Percentiles rank a stretch among this genome's conserved stretches.
phyloP scores from a whole-genome alignment of 129 eudicot species.

The Lonicera japonica region DNA sequence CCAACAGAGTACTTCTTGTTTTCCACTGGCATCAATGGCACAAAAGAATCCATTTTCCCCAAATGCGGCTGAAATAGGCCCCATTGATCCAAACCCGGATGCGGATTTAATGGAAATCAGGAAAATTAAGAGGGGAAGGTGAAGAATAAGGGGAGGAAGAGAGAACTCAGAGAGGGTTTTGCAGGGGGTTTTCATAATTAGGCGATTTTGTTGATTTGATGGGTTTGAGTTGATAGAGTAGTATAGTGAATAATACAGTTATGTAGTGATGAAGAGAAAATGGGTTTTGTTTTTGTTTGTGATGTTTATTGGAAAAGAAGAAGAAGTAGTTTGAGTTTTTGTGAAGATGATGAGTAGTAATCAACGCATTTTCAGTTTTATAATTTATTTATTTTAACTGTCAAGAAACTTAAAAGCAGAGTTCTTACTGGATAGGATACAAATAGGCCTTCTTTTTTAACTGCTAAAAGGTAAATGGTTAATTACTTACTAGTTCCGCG shows the following conservation, averaged over 20 bases:
- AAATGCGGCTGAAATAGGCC: slow-evolving; percentile 81
- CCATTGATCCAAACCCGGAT: slow-evolving; percentile 88
- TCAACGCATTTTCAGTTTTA: slow-evolving; percentile 30
- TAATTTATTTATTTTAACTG: neutral
- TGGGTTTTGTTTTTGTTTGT: neutral
- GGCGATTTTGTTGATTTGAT: slow-evolving; percentile 11
- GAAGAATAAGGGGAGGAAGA: neutral
- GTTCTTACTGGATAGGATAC: too few species aligned
- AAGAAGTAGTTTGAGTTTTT: slow-evolving; percentile 6
- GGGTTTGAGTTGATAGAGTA: slow-evolving; percentile 4
- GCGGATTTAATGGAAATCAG: slow-evolving; percentile 17
- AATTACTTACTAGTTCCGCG: too few species aligned
- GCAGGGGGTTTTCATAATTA: slow-evolving; percentile 10
- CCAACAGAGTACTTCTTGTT: slow-evolving; percentile 83
- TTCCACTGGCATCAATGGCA: slow-evolving; percentile 96
- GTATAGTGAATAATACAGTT: neutral
- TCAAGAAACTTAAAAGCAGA: neutral
- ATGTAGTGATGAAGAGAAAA: slow-evolving; percentile 18
- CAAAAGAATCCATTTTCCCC: slow-evolving; percentile 65
- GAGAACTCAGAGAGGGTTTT: slow-evolving; percentile 8
- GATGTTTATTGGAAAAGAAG: neutral
- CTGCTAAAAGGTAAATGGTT: neutral
- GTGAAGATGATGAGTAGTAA: slow-evolving; percentile 18
- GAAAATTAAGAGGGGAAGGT: slow-evolving; percentile 13
- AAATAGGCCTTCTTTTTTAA: too few species aligned